Conservation (phyloP, 140 eudicot species). For the Anethum foeniculum region DNA sequence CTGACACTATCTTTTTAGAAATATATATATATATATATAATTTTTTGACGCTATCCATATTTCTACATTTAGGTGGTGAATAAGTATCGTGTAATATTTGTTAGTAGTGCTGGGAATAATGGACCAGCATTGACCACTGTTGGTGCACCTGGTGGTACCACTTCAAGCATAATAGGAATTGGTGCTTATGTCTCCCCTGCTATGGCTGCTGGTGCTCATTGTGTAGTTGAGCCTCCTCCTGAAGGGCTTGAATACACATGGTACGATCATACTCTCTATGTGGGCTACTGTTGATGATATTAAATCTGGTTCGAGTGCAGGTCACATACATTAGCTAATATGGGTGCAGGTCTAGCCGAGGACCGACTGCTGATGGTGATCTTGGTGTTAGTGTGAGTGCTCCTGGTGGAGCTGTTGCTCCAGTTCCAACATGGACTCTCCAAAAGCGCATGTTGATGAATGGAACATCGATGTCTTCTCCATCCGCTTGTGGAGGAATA, state of each 20-base stretch:
- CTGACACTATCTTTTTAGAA: not conserved
- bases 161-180: slow-evolving; percentile 91
- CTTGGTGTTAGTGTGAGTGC: slow-evolving; percentile 96
- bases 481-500: slow-evolving; percentile 93
- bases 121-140: slow-evolving; percentile 96
- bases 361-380: slow-evolving; percentile 97
- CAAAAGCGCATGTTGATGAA: slow-evolving; percentile 96
- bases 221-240: slow-evolving; percentile 76
- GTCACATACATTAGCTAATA: slow-evolving; percentile 17
- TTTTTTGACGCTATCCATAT: not conserved
- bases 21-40: no score
- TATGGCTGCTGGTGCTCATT: slow-evolving; percentile 98
- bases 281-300: not conserved
- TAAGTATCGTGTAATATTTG: slow-evolving; percentile 73
- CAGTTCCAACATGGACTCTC: slow-evolving; percentile 99
- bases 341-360: slow-evolving; percentile 93
- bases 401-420: slow-evolving; percentile 99
- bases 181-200: slow-evolving; percentile 99
- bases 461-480: slow-evolving; percentile 99
- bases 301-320: not conserved
- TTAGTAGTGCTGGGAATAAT: slow-evolving; percentile 95
- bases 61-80: slow-evolving; percentile 58
- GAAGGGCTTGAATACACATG: slow-evolving; percentile 98
- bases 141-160: slow-evolving; percentile 98
- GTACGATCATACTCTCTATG: slow-evolving; percentile 27